A percentile compares a stretch with the other conserved stretches of the same genome.
Evolutionary conservation across 768 basidiomycete species (phyloP).

Genomic region (Rhodotorula kratochvilovae): DNA sequence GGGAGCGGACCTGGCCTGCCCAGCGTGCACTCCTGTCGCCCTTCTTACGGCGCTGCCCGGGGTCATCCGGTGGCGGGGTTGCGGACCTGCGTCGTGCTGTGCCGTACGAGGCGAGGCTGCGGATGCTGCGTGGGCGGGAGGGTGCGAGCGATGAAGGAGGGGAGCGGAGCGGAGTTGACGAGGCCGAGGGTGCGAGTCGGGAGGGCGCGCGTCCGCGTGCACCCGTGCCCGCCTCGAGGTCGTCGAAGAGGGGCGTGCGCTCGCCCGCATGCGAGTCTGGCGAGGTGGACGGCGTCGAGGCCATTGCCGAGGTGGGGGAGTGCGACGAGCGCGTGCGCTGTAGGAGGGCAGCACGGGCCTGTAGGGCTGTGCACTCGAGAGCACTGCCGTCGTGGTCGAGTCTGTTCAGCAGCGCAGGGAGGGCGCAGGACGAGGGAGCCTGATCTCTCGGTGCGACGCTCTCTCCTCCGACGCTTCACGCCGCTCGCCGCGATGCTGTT

Average conservation of each 20-base stretch:
- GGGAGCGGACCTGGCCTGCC: neutral
- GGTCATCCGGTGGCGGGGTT: neutral
- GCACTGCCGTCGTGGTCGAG: too few species aligned
- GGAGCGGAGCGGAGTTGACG: neutral
- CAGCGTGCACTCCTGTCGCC: neutral
- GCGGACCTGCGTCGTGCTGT: neutral
- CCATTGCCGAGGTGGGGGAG: neutral
- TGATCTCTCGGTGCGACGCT: too few species aligned
- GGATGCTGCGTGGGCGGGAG: conserved; percentile 7
- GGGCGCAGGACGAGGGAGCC: too few species aligned
- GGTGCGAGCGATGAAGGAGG: neutral
- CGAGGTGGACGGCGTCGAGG: neutral
- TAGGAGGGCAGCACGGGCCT: neutral
- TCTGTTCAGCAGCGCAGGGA: too few species aligned
- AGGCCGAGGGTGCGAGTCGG: neutral
- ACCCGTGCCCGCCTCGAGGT: neutral
- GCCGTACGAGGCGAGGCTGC: conserved; percentile 25
- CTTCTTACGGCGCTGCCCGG: neutral
- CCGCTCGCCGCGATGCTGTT: conserved; percentile 34
- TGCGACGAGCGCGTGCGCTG: neutral
- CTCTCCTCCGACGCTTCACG: neutral
- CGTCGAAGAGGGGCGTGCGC: neutral
- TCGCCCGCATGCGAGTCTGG: neutral
- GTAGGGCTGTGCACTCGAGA: too few species aligned
- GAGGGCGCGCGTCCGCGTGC: neutral